Base-by-base conservation (phyloP, 2,329 filamentous ascomycete species). In the Penicillium sp. region DNA sequence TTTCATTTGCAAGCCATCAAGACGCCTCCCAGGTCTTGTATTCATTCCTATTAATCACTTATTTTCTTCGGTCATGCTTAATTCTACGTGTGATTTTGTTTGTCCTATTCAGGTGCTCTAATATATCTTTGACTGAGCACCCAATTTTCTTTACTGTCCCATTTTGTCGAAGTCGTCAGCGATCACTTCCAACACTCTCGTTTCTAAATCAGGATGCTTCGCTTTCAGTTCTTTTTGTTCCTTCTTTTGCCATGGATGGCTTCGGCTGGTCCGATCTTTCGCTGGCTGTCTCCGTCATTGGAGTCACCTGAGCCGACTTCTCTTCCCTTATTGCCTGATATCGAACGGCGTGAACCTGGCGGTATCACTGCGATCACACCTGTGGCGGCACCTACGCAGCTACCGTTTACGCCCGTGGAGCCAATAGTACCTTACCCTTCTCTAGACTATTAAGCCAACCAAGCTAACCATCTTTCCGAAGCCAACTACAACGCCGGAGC, bases 221-320 rank as follows among this genome's bases (percentile, higher is more conserved):
- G 56, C 49, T 21, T 37, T 43, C 49, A 38, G 28, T 49, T 51
- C 34, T 31, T 44, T 37, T 32, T 53, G 1, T 22, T 59, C 15
- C 38, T 56, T 24, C 32, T 63, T 42, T 33, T 55, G 17, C 52
- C 50, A 9, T 53, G 53, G 44, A 46, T 42, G 8, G 61, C 54
- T 34, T 59, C 53, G 51, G 58, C 60, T 41, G 56, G 60, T 45
- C 64, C 64, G 56, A 64, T 67, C 43, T 51, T 56, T 51, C 60
- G 55, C 33, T 55, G 54, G 35, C 29, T 48, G 34, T 44, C 39
- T 26, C 39, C 35, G 21, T 22, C 51, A 24, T 35, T 45, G 24
- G 26, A 49, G 19, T 33, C 52, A 7, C 10, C 19, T 32, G 38
- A 43, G 3, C 34, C 32, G 17, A 24, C 26, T 22, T 19, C 39